Conservation (phyloP, 2,329 filamentous ascomycete genomes). For the Parastagonospora nodorum region DNA sequence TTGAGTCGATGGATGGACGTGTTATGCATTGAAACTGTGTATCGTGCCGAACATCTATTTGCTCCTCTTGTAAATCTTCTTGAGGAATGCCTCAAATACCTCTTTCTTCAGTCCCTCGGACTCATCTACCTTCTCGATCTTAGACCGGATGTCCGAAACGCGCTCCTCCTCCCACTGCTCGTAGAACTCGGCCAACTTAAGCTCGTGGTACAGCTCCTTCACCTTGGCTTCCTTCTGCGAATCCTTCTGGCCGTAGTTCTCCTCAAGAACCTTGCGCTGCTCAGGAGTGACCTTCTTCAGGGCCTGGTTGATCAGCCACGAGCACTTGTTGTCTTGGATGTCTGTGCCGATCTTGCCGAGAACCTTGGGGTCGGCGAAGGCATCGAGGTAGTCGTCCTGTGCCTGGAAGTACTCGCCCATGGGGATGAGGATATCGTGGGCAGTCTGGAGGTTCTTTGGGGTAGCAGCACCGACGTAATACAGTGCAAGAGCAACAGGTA, state of each 20-base stretch:
- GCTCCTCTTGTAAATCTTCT: conserved; percentile 98
- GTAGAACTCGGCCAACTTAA: conserved; percentile 83
- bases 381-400: conserved; percentile 98
- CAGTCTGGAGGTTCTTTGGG: conserved; percentile 84
- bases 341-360: conserved; percentile 99
- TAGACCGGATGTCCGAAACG: conserved; percentile 74
- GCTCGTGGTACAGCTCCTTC: conserved; percentile 86
- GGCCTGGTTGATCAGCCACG: conserved; percentile 96
- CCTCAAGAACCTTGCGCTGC: conserved; percentile 85
- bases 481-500: conserved; percentile 89
- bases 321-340: conserved; percentile 99
- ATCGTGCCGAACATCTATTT: conserved; percentile 63
- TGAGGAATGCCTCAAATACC: conserved; percentile 86
- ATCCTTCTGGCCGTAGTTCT: conserved; percentile 95
- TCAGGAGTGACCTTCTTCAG: conserved; percentile 78
- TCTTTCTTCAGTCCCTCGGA: conserved; percentile 85
- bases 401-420: conserved; percentile 99
- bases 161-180: conserved; percentile 87
- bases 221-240: conserved; percentile 78
- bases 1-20: too few species aligned
- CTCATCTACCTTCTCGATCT: conserved; percentile 84
- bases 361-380: conserved; percentile 87
- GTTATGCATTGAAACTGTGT: too few species aligned
- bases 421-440: conserved; percentile 90
- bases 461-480: conserved; percentile 85